Evolutionary conservation across 1,284 basidiomycete genomes (phyloP), one percentile per base, ranked within the genome.

Genomic region (Malassezia obtusa): DNA sequence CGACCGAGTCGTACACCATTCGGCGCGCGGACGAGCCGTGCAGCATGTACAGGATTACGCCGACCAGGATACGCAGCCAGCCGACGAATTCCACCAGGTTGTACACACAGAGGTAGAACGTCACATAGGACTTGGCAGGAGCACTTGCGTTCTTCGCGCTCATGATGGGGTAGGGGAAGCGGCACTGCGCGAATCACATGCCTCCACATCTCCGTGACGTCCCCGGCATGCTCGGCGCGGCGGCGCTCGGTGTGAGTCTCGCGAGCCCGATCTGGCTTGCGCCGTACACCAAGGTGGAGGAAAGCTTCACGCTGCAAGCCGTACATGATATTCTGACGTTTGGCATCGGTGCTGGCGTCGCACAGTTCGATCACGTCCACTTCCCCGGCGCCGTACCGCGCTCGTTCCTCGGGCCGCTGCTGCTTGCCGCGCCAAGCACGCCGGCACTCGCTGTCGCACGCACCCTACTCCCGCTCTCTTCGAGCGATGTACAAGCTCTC

Each of bases 261-360:
- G 21, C 25, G 15, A 35, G 31, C 33, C 43, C 45, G 35, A 45
- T 50, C 33, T 7, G 39, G 17, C n/a, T 60, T 78, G 33, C 64
- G 2, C 92, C 92, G 0, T 91, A 86, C 73, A 88, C 87, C 3
- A 98, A 98, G 76, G 92, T 98, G 35, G 94, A 98, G 75, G 92
- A 98, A 77, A 88, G 85, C 69, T 95, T 96, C 79, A 90, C 86
- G 58, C 80, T 96, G 5, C 92, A 98, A 71, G 91, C 89, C 0
- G 82, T 80, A 0, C 88, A 94, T 72, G 92, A 98, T 74, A 78
- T 89, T 19, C 77, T 95, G 28, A 80, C 84, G 76, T 84, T 86
- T 63, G 88, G 88, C 10, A 66, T 84, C 14, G 50, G 68, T 19
- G 17, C 41, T 2, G 52, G 46, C 4, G 24, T 41, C 9, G 8